Evolutionary conservation across 495 filamentous ascomycete genomes (phyloP).

Genomic region (Hypoxylon rickii): DNA sequence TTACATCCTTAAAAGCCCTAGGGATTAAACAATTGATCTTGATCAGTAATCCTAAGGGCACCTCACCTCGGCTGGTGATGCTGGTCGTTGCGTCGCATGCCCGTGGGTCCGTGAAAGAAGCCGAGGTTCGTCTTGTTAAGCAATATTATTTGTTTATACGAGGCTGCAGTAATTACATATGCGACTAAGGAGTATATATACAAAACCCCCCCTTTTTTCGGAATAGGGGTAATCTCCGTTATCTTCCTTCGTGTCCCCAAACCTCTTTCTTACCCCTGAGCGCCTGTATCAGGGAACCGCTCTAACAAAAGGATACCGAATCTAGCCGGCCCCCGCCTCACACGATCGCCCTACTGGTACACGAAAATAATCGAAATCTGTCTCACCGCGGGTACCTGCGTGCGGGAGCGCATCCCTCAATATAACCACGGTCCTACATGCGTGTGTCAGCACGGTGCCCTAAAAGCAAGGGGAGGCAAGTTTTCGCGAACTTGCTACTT

Average conservation of each 20-base stretch:
- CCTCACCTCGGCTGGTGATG: not conserved
- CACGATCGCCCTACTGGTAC: constrained; percentile 10
- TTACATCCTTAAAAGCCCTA: not conserved
- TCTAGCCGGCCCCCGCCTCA: not conserved
- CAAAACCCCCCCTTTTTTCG: too few species aligned
- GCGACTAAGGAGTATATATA: not conserved
- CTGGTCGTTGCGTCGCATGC: too few species aligned
- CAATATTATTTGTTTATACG: not conserved
- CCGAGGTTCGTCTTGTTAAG: not conserved
- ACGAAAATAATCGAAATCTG: not conserved
- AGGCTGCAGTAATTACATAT: not conserved
- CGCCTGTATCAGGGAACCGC: too few species aligned
- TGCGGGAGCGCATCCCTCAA: not conserved
- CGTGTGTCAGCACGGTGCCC: not conserved
- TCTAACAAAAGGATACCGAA: not conserved
- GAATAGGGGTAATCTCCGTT: constrained; percentile 6
- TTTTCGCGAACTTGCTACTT: not conserved
- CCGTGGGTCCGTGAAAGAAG: not conserved
- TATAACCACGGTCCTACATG: constrained; percentile 33
- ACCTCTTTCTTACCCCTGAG: not conserved
- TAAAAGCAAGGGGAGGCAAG: not conserved
- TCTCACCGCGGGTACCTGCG: constrained; percentile 10
- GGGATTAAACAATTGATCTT: not conserved
- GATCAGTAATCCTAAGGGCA: not conserved
- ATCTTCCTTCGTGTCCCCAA: constrained; percentile 4